phyloP scores from a whole-genome alignment of 2,329 filamentous ascomycete species.

The Colletotrichum gigasporum region DNA sequence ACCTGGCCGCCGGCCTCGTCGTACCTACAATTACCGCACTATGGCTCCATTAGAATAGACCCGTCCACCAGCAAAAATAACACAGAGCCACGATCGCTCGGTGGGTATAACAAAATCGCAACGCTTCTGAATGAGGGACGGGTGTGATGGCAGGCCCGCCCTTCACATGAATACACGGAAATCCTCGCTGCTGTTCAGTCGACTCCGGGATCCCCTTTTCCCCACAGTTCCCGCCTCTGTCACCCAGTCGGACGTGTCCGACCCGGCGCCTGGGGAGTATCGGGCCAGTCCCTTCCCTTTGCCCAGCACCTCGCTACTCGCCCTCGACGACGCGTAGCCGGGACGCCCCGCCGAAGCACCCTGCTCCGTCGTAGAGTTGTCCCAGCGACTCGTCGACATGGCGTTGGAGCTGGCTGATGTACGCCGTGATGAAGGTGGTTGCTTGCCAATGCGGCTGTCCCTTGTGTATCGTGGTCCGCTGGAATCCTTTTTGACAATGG shows the following conservation, averaged over 20 bases:
- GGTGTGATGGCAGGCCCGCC: background rate
- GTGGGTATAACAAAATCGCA: slow-evolving; percentile 32
- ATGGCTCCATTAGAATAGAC: background rate
- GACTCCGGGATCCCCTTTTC: slow-evolving; percentile 14
- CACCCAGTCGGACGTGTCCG: slow-evolving; percentile 30
- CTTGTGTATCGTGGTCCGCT: slow-evolving; percentile 8
- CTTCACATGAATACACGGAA: slow-evolving; percentile 31
- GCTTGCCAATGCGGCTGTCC: slow-evolving; percentile 23
- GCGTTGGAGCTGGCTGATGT: slow-evolving; percentile 26
- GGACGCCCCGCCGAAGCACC: slow-evolving; percentile 3
- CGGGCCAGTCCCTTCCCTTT: slow-evolving; percentile 21
- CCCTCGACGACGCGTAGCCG: slow-evolving; percentile 20
- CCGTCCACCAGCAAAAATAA: background rate
- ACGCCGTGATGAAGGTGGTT: slow-evolving; percentile 16
- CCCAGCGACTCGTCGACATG: slow-evolving; percentile 21
- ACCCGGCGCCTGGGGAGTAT: slow-evolving; percentile 24
- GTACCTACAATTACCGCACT: background rate
- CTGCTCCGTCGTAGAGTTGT: slow-evolving; percentile 15
- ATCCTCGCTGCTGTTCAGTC: slow-evolving; percentile 24
- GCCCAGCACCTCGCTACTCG: slow-evolving; percentile 28
- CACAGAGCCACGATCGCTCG: background rate
- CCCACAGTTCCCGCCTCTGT: slow-evolving; percentile 28
- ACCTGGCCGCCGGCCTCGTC: too few species aligned
- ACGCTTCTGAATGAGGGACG: slow-evolving; percentile 19
- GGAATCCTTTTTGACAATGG: slow-evolving; percentile 26